These are phyloP conservation scores for Trametes polyzona DNA, from an alignment of 1,284 basidiomycete species.

Conservation along the genomic window DNA sequence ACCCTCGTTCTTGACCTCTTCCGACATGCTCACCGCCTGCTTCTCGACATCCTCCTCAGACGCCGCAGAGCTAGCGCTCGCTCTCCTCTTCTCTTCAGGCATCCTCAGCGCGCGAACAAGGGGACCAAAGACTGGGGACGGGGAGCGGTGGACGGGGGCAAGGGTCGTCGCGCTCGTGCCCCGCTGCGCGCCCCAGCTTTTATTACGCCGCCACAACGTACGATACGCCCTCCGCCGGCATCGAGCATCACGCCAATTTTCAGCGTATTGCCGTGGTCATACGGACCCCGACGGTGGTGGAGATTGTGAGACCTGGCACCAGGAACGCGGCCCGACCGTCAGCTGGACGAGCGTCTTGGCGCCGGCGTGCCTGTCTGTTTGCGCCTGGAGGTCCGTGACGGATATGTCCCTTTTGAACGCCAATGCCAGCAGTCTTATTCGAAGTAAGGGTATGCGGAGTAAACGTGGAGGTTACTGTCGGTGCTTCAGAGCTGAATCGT, in stretches of 20 bases:
- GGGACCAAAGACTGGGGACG: neutral
- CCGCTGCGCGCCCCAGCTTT: neutral
- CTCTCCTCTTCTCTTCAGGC: neutral
- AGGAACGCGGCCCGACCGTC: neutral
- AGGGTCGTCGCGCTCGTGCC: neutral
- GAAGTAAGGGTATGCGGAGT: too few relatives aligned
- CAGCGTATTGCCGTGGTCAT: neutral
- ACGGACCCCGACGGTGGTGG: neutral
- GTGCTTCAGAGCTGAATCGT: too few relatives aligned
- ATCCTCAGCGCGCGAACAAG: neutral
- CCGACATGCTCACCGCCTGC: conserved; percentile 7
- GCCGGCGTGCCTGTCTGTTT: neutral
- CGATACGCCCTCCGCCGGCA: conserved; percentile 1
- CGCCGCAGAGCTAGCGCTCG: neutral
- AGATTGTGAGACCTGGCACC: neutral
- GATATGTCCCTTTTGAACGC: too few relatives aligned
- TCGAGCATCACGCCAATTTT: neutral
- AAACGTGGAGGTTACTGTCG: too few relatives aligned
- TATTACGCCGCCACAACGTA: conserved; percentile 2
- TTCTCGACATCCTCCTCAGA: conserved; percentile 15
- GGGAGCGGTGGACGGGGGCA: neutral
- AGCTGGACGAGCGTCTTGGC: neutral
- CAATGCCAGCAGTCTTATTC: too few relatives aligned
- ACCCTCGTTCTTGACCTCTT: conserved; percentile 9
- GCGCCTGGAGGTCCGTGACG: too few relatives aligned